Conservation (phyloP, 2,329 filamentous ascomycete species). For the Aspergillus costaricaensis region DNA sequence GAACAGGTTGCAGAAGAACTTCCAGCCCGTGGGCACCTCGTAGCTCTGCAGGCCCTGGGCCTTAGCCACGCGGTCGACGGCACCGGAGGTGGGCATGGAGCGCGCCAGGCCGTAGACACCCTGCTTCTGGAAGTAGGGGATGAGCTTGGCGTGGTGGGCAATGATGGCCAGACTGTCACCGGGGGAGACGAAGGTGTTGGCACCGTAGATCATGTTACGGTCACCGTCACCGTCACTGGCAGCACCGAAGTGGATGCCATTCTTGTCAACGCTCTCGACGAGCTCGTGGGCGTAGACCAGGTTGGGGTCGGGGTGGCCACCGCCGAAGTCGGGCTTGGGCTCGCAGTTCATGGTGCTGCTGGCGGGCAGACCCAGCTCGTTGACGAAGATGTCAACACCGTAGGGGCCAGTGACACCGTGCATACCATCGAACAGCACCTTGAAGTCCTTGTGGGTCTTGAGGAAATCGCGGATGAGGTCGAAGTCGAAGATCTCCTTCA, state of each 20-base stretch:
- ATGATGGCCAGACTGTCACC: constrained; percentile 98
- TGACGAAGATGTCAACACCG: constrained; percentile 89
- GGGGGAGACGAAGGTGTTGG: constrained; percentile 92
- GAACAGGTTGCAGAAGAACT: constrained; percentile 97
- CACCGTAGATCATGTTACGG: constrained; percentile 99
- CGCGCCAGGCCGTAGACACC: constrained; percentile 93
- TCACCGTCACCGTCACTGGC: constrained; percentile 97
- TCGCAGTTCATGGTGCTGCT: constrained; percentile 86
- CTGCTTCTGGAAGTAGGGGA: constrained; percentile 98
- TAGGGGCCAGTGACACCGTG: constrained; percentile 95
- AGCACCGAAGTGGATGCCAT: constrained; percentile 90
- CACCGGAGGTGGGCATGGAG: constrained; percentile 95
- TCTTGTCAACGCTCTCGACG: constrained; percentile 89
- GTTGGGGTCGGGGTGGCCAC: constrained; percentile 96
- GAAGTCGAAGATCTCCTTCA: constrained; percentile 99
- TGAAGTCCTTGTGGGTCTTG: constrained; percentile 82
- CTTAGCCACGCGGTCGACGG: constrained; percentile 93
- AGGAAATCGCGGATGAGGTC: constrained; percentile 94
- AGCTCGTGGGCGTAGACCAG: constrained; percentile 94
- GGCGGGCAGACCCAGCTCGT: constrained; percentile 80
- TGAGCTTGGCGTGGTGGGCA: constrained; percentile 91
- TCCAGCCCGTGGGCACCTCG: constrained; percentile 98
- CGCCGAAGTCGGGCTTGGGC: constrained; percentile 91
- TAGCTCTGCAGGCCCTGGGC: constrained; percentile 89
- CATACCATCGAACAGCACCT: constrained; percentile 92